Conservation (phyloP, 345 rosid species). For the Psidium friedrichsthalianum region DNA sequence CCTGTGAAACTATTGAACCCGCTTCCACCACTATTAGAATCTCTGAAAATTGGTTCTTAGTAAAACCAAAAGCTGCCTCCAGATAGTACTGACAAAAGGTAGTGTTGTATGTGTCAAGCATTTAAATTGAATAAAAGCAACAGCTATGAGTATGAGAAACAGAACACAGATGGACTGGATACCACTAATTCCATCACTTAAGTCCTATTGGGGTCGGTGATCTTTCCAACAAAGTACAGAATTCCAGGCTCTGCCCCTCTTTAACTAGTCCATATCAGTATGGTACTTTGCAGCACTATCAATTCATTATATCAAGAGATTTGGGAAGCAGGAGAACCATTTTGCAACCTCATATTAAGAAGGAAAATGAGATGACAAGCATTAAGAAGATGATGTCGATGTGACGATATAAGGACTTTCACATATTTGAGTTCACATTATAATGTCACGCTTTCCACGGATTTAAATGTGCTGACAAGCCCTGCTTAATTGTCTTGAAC, state of each 20-base stretch:
- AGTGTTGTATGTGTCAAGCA: not conserved
- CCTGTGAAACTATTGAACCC: slow-evolving; percentile 43
- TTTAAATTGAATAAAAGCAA: not conserved
- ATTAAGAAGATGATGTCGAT: not conserved
- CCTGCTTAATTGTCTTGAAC: not conserved
- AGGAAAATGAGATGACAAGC: not conserved
- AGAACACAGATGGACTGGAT: not conserved
- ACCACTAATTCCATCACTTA: not conserved
- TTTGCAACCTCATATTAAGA: not conserved
- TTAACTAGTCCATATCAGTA: not conserved
- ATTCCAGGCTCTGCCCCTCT: not conserved
- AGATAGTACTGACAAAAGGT: slow-evolving; percentile 10
- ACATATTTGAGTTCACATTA: not conserved
- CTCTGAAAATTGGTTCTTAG: slow-evolving; percentile 42
- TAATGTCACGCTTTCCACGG: not conserved
- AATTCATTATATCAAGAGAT: not conserved
- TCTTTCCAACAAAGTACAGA: not conserved
- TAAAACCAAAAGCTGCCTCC: slow-evolving; percentile 32
- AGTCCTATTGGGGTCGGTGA: not conserved
- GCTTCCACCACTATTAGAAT: slow-evolving; percentile 34
- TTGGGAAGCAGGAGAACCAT: not conserved
- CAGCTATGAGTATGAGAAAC: not conserved
- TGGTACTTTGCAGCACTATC: not conserved
- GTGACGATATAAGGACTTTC: not conserved
- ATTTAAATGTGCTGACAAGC: not conserved